These are phyloP conservation scores for Colletotrichum spinosum DNA, from an alignment of 2,329 filamentous ascomycete species.

Conservation along the genomic window DNA sequence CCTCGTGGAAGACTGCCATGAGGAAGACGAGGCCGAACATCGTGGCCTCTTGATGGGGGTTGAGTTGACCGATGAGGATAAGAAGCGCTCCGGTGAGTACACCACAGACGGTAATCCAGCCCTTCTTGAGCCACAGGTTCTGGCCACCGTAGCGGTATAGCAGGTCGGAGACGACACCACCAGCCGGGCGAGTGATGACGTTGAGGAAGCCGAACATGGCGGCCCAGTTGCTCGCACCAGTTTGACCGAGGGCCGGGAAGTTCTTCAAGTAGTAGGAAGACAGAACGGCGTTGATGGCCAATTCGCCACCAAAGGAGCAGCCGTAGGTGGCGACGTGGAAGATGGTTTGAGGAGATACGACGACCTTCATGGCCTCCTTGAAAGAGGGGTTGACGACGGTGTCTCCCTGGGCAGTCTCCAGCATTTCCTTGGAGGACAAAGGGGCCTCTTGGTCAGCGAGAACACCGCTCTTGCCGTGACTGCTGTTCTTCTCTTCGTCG, in stretches of 20 bases:
- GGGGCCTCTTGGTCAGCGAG: slow-evolving; percentile 56
- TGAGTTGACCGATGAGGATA: slow-evolving; percentile 71
- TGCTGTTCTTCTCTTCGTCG: slow-evolving; percentile 50
- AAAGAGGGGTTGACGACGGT: slow-evolving; percentile 67
- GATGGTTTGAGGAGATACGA: slow-evolving; percentile 65
- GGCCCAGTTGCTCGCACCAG: slow-evolving; percentile 70
- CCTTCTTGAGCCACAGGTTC: slow-evolving; percentile 59
- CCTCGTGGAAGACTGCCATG: slow-evolving; percentile 85
- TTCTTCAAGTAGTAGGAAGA: slow-evolving; percentile 69
- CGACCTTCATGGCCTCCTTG: slow-evolving; percentile 57
- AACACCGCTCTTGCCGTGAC: slow-evolving; percentile 49
- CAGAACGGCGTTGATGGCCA: slow-evolving; percentile 71
- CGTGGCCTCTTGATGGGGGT: slow-evolving; percentile 70
- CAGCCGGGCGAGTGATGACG: slow-evolving; percentile 73
- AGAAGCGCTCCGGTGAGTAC: slow-evolving; percentile 68
- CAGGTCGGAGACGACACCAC: slow-evolving; percentile 67
- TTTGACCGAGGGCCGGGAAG: slow-evolving; percentile 68
- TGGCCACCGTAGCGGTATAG: slow-evolving; percentile 55
- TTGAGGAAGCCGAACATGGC: slow-evolving; percentile 83
- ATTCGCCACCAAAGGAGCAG: slow-evolving; percentile 72
- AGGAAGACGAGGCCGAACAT: slow-evolving; percentile 84
- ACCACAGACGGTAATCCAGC: slow-evolving; percentile 73
- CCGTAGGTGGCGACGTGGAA: slow-evolving; percentile 69
- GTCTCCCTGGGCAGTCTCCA: slow-evolving; percentile 66
- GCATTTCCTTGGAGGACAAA: slow-evolving; percentile 62